Base-by-base conservation (phyloP, 306 rosid species). In the Styphnolobium japonicum region DNA sequence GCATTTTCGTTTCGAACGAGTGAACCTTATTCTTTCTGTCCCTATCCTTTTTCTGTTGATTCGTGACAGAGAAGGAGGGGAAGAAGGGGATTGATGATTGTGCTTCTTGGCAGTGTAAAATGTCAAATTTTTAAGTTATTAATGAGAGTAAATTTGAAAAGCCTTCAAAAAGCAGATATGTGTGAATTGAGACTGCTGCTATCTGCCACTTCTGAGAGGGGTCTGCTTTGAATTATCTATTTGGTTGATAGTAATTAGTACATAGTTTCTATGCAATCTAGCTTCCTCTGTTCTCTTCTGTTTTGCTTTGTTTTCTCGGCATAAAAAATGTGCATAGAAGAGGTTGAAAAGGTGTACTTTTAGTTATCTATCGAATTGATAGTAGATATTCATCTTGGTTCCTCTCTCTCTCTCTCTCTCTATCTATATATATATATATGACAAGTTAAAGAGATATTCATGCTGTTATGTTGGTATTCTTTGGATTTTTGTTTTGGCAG, bases 401-500 rank as follows among this genome's bases (percentile, higher is more conserved):
- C 48, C 49, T 42, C 33, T 40, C 10, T 52, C 68, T 27, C 48
- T 73, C 23, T 68, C 22, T 62, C 14, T 49, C n/a, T 69, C 6
- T 11, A 21, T n/a, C n/a, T n/a, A n/a, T n/a, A n/a, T n/a, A n/a
- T n/a, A n/a, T n/a, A n/a, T n/a, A n/a, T n/a, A n/a, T 25, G 39
- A 40, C 46, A 52, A 65, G 61, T 39, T 69, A 29, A 60, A n/a
- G 67, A 45, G 49, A 29, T 37, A 61, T 53, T 60, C 46, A 51
- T 61, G 22, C 56, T 0, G 3, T 70, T 77, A 2, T 72, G 80
- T 48, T 25, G 61, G 49, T 67, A 64, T 27, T 69, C 11, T 42
- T 12, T 79, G 81, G 58, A 16, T 85, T 73, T 33, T 80, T 88
- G 70, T 64, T 81, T 83, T 85, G 65, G 86, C 97, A 96, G 99